Percentiles rank a stretch among this genome's conserved stretches.
phyloP scores from a whole-genome alignment of 75 land plant genomes.

The Isoetes taiwanensis region DNA sequence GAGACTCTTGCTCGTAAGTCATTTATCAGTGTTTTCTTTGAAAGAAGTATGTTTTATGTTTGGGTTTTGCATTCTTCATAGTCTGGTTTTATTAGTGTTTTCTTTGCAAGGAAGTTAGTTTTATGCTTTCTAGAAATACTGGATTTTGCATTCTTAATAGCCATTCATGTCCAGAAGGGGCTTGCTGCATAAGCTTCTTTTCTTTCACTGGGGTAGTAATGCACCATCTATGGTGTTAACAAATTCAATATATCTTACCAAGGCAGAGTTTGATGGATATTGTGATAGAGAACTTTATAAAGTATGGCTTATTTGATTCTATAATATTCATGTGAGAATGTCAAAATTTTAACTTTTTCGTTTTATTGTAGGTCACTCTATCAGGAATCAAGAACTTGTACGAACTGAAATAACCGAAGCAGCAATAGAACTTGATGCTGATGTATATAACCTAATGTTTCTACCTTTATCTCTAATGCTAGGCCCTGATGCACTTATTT shows the following conservation, averaged over 20 bases:
- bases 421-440: constrained; percentile 92
- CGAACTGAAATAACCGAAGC: constrained; percentile 91
- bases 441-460: constrained; percentile 31
- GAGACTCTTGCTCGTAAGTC: constrained; percentile 61
- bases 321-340: too few relatives aligned
- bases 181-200: background rate
- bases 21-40: too few relatives aligned
- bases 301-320: background rate
- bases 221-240: background rate
- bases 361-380: constrained; percentile 48
- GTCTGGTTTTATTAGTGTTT: too few relatives aligned
- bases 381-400: constrained; percentile 87
- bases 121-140: background rate
- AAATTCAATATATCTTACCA: constrained; percentile 19
- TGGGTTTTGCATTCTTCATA: too few relatives aligned
- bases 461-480: background rate
- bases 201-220: background rate
- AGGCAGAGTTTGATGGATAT: constrained; percentile 98
- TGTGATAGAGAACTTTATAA: constrained; percentile 76
- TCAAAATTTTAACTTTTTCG: background rate
- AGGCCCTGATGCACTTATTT: background rate
- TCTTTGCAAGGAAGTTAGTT: too few relatives aligned
- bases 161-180: background rate
- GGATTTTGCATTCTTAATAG: background rate
- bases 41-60: too few relatives aligned